These are phyloP conservation scores for Nakazawaea laoshanensis DNA, from an alignment of 805 yeast species.

Conservation along the genomic window DNA sequence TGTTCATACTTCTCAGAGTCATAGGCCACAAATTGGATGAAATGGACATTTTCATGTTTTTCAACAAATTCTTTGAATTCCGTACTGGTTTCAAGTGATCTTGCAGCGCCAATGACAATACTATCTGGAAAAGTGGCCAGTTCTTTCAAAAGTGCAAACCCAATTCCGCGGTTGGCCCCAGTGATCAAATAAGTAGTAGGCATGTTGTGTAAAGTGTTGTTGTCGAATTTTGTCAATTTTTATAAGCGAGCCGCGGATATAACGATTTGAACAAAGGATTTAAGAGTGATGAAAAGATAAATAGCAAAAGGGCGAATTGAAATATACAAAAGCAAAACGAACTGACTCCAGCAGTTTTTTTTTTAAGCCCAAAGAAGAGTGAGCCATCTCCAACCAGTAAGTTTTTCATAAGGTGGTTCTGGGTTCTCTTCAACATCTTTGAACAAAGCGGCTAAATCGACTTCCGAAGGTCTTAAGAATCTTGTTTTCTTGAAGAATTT, in stretches of 20 bases:
- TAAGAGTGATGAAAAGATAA: not conserved
- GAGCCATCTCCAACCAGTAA: conserved; percentile 13
- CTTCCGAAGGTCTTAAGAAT: conserved; percentile 26
- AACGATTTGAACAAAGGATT: no score
- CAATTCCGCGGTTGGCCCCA: conserved; percentile 37
- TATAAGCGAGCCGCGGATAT: no score
- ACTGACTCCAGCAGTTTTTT: no score
- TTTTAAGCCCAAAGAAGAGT: conserved; percentile 13
- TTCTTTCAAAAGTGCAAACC: conserved; percentile 22
- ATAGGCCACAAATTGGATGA: no score
- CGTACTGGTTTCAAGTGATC: conserved; percentile 9
- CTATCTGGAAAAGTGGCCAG: conserved; percentile 16
- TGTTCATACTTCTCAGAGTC: no score
- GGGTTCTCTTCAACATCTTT: conserved; percentile 23
- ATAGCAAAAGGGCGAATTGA: not conserved
- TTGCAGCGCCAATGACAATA: conserved; percentile 17
- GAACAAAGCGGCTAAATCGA: conserved; percentile 28
- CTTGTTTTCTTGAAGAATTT: conserved; percentile 23
- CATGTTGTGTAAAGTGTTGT: no score
- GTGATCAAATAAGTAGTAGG: conserved; percentile 25
- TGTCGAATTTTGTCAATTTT: no score
- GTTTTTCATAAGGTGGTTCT: conserved; percentile 15
- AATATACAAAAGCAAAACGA: no score
- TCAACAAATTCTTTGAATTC: conserved; percentile 6
- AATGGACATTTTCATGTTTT: not conserved